Evolutionary conservation across 768 basidiomycete genomes (phyloP), one percentile per base, ranked within the genome.

Genomic region (Steccherinum ochraceum): DNA sequence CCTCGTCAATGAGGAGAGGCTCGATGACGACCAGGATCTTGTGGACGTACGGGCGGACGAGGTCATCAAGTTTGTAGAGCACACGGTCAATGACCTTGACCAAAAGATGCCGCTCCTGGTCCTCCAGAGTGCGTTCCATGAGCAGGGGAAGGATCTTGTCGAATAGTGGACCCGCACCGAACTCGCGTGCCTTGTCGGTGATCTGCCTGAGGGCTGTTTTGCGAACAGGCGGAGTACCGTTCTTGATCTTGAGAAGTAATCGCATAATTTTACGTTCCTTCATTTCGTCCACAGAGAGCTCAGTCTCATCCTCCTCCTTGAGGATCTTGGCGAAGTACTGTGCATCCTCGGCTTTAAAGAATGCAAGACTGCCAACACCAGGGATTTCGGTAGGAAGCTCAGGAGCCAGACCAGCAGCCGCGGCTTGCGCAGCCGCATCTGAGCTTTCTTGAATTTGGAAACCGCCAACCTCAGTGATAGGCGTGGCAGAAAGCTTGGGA

Each of bases 231-330:
- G 96, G 96, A 2, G 95, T 98, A 45, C 96, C 96, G 64, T 98
- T 99, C 77, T 99, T 98, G 72, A 99, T 98, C 72, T 98, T 98
- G 59, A 99, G 79, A 48, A 99, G 74, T 20, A 99, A 72, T 21
- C 96, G 86, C 94, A 98, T 97, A 61, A 98, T 98, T 69, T 98
- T 99, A 64, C 95, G 84, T 72, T 98, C 96, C 72, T 99, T 99
- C 83, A 98, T 89, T 73, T 99, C 96, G 46, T 98, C 96, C 5
- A 98, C 88, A 0, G 88, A 83, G 44, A 97, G 74, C 64, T 88
- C 83, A 1, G 86, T 89, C 69, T 98, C 96, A 60, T 97, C 93
- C 67, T 95, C 94, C 70, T 96, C 91, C 64, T 89, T 92, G 50
- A 92, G 66, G 54, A 97, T 93, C 68, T 97, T 96, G 48, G 93